A percentile compares a stretch with the other conserved stretches of the same genome.
Evolutionary conservation across 805 yeast species (phyloP).

Genomic region (Tetrapisispora taiwanensis): DNA sequence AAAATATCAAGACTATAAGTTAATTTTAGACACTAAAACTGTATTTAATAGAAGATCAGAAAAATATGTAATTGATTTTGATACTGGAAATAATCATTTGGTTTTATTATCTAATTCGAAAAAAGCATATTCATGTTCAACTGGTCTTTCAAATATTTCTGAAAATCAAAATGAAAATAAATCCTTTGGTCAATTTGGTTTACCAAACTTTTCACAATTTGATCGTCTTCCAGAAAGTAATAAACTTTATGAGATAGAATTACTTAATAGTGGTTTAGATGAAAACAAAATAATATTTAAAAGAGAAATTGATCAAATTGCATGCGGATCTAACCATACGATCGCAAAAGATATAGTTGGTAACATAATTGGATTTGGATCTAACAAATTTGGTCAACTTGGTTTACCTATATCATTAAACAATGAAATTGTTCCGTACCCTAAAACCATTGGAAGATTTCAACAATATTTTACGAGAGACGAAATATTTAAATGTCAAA

Average conservation of each 20-base stretch:
- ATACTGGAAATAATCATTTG: constrained; percentile 59
- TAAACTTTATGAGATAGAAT: constrained; percentile 37
- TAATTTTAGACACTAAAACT: constrained; percentile 14
- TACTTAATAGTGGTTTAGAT: constrained; percentile 19
- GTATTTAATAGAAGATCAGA: constrained; percentile 36
- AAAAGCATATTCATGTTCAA: constrained; percentile 50
- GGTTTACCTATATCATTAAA: constrained; percentile 59
- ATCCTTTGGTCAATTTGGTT: constrained; percentile 76
- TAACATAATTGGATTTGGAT: constrained; percentile 76
- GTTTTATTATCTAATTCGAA: constrained; percentile 52
- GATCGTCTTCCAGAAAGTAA: constrained; percentile 42
- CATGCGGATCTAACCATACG: constrained; percentile 67
- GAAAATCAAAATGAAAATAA: constrained; percentile 10
- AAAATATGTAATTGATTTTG: constrained; percentile 37
- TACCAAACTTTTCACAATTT: constrained; percentile 62
- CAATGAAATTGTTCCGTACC: constrained; percentile 61
- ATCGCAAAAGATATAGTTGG: constrained; percentile 61
- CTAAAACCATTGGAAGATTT: constrained; percentile 40
- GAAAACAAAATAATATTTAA: background rate
- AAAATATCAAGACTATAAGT: constrained; percentile 11
- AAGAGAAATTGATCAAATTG: constrained; percentile 47
- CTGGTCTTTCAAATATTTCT: constrained; percentile 34
- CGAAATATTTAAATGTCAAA: constrained; percentile 35
- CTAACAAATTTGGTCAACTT: constrained; percentile 74
- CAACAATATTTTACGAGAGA: constrained; percentile 33